These are phyloP conservation scores for Sarcomyxa edulis DNA, from an alignment of 768 basidiomycete species.

Conservation along the genomic window DNA sequence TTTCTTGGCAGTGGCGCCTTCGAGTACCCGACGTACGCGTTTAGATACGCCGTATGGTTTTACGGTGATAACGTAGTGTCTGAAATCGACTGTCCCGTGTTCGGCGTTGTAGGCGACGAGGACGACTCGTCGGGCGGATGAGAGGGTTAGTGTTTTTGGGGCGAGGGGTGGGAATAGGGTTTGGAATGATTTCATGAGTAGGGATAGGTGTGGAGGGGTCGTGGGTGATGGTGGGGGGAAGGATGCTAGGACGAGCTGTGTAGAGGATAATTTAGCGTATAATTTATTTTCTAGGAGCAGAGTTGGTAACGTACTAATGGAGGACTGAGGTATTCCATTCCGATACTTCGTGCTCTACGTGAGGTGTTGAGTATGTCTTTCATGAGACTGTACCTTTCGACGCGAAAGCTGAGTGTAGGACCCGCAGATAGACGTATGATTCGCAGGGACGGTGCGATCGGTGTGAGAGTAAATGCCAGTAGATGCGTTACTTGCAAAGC, in stretches of 20 bases:
- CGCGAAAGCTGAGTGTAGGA: constrained; percentile 88
- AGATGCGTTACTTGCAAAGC: constrained; percentile 88
- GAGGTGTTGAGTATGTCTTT: constrained; percentile 73
- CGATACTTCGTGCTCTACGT: constrained; percentile 65
- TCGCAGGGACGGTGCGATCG: constrained; percentile 79
- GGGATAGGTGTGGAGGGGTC: constrained; percentile 79
- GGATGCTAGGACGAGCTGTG: constrained; percentile 86
- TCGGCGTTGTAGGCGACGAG: constrained; percentile 88
- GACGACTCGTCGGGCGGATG: constrained; percentile 91
- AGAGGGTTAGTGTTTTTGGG: constrained; percentile 71
- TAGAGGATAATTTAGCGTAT: background rate
- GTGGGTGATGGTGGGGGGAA: constrained; percentile 71
- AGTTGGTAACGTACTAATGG: constrained; percentile 62
- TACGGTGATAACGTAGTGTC: constrained; percentile 94
- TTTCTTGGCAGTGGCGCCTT: constrained; percentile 39
- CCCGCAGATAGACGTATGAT: constrained; percentile 85
- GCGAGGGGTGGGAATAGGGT: constrained; percentile 92
- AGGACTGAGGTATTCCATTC: constrained; percentile 86
- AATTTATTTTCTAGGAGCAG: background rate
- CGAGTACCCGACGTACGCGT: constrained; percentile 84
- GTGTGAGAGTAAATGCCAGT: constrained; percentile 85
- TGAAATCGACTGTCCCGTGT: constrained; percentile 82
- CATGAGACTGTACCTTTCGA: constrained; percentile 90
- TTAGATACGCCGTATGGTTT: constrained; percentile 92
- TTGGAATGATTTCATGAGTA: constrained; percentile 95